These are phyloP conservation scores for Mycena albidolilacea DNA, from an alignment of 768 basidiomycete genomes.

Conservation along the genomic window DNA sequence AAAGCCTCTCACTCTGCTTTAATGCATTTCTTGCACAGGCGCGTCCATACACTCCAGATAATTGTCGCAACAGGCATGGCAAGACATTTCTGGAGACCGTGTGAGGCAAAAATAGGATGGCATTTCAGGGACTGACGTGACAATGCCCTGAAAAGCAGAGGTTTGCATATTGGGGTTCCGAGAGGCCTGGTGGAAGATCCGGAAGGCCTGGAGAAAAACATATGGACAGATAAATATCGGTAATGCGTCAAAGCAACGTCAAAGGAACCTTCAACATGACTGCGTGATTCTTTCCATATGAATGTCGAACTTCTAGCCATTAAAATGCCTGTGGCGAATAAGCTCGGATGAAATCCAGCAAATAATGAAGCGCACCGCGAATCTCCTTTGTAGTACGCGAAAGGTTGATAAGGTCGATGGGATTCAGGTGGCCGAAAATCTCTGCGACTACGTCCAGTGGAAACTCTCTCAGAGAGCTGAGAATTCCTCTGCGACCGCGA, in stretches of 20 bases:
- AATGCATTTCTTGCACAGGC: conserved; percentile 55
- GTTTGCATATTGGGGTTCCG: conserved; percentile 60
- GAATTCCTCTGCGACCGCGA: conserved; percentile 28
- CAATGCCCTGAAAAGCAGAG: conserved; percentile 62
- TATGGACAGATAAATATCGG: background rate
- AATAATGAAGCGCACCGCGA: conserved; percentile 40
- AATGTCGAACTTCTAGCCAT: conserved; percentile 48
- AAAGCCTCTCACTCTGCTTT: conserved; percentile 46
- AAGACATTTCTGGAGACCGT: conserved; percentile 50
- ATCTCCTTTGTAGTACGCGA: conserved; percentile 59
- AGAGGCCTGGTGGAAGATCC: conserved; percentile 59
- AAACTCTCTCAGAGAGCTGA: conserved; percentile 34
- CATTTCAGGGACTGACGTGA: conserved; percentile 50
- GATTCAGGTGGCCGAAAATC: conserved; percentile 61
- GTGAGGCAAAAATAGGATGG: conserved; percentile 12
- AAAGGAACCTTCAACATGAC: conserved; percentile 41
- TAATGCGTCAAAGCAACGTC: background rate
- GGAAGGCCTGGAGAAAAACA: conserved; percentile 50
- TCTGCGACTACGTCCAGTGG: conserved; percentile 54
- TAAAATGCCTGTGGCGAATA: conserved; percentile 47
- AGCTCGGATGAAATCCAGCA: background rate
- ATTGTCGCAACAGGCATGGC: conserved; percentile 48
- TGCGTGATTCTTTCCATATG: conserved; percentile 57
- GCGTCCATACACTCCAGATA: conserved; percentile 54
- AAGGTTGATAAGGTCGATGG: conserved; percentile 62